phyloP scores from a whole-genome alignment of 768 basidiomycete species.

The Psilocybe cyanescens region DNA sequence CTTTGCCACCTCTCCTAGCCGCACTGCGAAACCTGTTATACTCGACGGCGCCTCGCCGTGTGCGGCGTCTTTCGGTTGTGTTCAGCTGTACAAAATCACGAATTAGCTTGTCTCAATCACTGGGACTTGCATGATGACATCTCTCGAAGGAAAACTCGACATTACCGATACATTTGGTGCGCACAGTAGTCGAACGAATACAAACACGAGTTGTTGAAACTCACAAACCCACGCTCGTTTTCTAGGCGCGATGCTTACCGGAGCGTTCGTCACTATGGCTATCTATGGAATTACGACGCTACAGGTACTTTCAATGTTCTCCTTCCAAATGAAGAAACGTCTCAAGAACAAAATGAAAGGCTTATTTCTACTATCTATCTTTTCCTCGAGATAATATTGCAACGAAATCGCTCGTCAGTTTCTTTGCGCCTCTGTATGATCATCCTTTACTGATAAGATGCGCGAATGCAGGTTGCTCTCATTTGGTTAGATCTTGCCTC shows the following conservation, averaged over 20 bases:
- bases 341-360: constrained; percentile 23
- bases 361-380: constrained; percentile 45
- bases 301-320: constrained; percentile 31
- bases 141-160: neutral
- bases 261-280: constrained; percentile 37
- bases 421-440: neutral
- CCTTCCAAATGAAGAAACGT: neutral
- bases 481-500: constrained; percentile 33
- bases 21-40: neutral
- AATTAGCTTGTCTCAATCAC: neutral
- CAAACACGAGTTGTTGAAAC: neutral
- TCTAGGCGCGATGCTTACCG: constrained; percentile 41
- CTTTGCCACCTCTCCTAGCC: neutral
- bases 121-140: neutral
- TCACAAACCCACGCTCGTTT: neutral
- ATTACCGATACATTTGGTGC: constrained; percentile 36
- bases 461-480: constrained; percentile 29
- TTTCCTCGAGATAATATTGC: constrained; percentile 39
- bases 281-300: constrained; percentile 49
- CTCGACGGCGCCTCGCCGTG: neutral
- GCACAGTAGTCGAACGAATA: constrained; percentile 1
- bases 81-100: too few species aligned
- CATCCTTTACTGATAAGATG: neutral
- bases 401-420: constrained; percentile 39
- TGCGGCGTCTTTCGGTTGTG: neutral